phyloP scores from a whole-genome alignment of 2,329 filamentous ascomycete genomes.

The Calonectria crousiana region DNA sequence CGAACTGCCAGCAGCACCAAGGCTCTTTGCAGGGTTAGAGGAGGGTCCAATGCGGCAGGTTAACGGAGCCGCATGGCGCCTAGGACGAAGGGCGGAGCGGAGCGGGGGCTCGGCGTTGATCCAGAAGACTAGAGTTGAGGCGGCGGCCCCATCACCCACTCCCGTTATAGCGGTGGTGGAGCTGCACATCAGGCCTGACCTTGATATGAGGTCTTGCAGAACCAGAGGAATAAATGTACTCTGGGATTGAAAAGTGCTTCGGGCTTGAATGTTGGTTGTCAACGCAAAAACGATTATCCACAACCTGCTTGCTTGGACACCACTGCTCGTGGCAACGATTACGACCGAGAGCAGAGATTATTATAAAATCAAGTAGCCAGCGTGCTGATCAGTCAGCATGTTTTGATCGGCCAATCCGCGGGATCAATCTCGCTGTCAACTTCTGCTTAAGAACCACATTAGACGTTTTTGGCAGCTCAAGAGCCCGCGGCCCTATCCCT shows the following conservation, averaged over 20 bases:
- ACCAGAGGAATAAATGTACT: background rate
- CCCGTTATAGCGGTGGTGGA: constrained; percentile 28
- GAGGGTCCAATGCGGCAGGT: background rate
- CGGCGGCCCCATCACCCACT: constrained; percentile 28
- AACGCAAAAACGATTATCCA: too few species aligned
- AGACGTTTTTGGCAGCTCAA: background rate
- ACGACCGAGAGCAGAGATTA: too few species aligned
- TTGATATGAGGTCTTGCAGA: constrained; percentile 15
- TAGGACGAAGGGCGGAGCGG: constrained; percentile 9
- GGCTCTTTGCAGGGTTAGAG: background rate
- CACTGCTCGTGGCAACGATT: too few species aligned
- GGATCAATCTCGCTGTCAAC: background rate
- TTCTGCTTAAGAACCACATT: background rate
- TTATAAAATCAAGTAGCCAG: background rate
- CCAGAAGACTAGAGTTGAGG: constrained; percentile 28
- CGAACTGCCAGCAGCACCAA: background rate
- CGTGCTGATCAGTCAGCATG: background rate
- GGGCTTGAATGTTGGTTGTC: too few species aligned
- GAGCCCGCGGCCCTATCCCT: constrained; percentile 14
- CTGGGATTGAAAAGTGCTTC: background rate
- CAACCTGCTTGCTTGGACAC: too few species aligned
- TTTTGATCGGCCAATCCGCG: background rate
- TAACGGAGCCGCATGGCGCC: constrained; percentile 17
- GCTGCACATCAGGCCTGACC: constrained; percentile 18
- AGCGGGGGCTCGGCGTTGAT: constrained; percentile 16